Evolutionary conservation across 2,329 filamentous ascomycete genomes (phyloP).

Genomic region (Amauroascus verrucosus): DNA sequence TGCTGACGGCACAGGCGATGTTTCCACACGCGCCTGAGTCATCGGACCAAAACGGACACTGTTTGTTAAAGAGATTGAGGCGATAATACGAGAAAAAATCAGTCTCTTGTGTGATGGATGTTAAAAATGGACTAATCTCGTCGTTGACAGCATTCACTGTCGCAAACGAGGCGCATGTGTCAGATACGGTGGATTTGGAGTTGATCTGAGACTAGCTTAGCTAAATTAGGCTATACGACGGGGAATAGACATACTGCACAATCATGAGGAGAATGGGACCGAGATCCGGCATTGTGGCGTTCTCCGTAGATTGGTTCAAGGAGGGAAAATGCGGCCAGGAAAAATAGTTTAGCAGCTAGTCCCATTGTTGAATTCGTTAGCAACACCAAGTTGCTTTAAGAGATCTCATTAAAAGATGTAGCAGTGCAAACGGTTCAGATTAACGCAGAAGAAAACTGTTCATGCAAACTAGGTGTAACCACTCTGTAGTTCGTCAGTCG

Average conservation of each 20-base stretch:
- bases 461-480: too few relatives aligned
- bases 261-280: conserved; percentile 48
- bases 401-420: too few relatives aligned
- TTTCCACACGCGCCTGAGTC: conserved; percentile 92
- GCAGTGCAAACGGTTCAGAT: too few relatives aligned
- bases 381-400: background rate
- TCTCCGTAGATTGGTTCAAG: conserved; percentile 41
- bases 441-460: too few relatives aligned
- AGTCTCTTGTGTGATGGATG: conserved; percentile 72
- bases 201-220: conserved; percentile 55
- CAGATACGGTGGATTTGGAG: conserved; percentile 76
- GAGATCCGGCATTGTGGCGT: conserved; percentile 59
- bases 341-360: conserved; percentile 47
- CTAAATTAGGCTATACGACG: too few relatives aligned
- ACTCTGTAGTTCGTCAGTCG: too few relatives aligned
- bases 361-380: conserved; percentile 35
- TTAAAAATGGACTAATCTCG: conserved; percentile 63
- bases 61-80: conserved; percentile 85
- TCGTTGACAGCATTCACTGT: conserved; percentile 78
- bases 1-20: conserved; percentile 90
- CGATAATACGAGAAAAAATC: conserved; percentile 99
- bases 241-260: conserved; percentile 1
- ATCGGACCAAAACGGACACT: conserved; percentile 93
- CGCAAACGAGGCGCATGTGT: conserved; percentile 88
- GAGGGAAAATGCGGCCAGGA: conserved; percentile 52